Conservation (phyloP, 768 basidiomycete species). For the Zangia roseola region DNA sequence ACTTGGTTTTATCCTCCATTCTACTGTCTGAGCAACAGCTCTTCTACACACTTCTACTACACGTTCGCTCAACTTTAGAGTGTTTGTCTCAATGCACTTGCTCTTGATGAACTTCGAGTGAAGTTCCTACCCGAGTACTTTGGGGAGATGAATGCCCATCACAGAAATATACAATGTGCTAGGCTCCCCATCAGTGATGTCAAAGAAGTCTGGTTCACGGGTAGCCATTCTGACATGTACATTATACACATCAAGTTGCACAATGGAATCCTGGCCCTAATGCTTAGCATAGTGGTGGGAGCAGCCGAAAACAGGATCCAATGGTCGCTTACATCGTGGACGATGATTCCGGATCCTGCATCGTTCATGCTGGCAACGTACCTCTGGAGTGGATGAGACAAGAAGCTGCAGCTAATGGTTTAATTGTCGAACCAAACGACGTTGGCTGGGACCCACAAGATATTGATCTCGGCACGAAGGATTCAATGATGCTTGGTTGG, state of each 20-base stretch:
- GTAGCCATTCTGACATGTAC: not conserved
- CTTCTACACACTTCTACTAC: no score
- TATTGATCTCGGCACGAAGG: not conserved
- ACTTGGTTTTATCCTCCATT: no score
- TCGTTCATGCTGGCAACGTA: constrained; percentile 1
- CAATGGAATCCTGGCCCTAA: not conserved
- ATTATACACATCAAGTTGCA: not conserved
- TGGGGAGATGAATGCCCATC: not conserved
- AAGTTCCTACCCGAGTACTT: constrained; percentile 2
- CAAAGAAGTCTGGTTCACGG: constrained; percentile 1
- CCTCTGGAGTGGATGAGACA: not conserved
- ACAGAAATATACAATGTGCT: not conserved
- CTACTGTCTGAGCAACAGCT: no score
- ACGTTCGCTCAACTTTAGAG: no score
- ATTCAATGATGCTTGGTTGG: not conserved
- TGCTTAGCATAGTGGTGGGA: not conserved
- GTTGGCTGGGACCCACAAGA: not conserved
- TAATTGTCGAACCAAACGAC: not conserved
- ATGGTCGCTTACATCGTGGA: no score
- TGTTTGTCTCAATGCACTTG: no score
- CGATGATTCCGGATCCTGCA: not conserved
- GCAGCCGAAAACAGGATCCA: no score
- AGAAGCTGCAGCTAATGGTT: not conserved
- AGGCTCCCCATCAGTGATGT: not conserved
- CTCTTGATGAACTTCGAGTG: constrained; percentile 1